Base-by-base conservation (phyloP, 1,284 basidiomycete species). In the Cryptococcus hybrid region DNA sequence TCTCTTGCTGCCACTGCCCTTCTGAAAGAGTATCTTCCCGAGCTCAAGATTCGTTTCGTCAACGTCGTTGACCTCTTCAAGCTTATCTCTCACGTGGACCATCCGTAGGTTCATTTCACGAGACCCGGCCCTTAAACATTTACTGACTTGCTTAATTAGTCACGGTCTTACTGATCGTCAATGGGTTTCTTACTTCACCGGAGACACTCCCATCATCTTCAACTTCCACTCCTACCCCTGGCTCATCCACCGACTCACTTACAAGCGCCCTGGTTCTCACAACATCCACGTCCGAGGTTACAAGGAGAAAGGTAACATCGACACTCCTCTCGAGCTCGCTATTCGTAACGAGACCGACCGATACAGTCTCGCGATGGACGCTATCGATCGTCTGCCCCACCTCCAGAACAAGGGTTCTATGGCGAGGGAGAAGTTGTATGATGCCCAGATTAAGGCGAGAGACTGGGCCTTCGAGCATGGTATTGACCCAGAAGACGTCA, bases 61-160 rank as follows among this genome's bases (percentile, higher is more conserved):
- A 90, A 91, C 63, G 87, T 90, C 52, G 88, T 87, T 24, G 78
- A 80, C 52, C 58, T 78, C n/a, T 89, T 93, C 85, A 86, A 91
- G 59, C 82, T 93, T 47, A 84, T 84, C 24, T 79, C 82, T 3
- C 75, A 77, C 34, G 85, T 84, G 46, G 77, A 82, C 13, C 91
- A 93, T 70, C 91, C 91, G 50, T 51, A 42, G n/a, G 50, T 51
- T 8, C 15, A 9, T 39, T 9, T 39, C 39, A 12, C 42, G 7
- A 7, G 46, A 34, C 5, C 24, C 15, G 40, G 5, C 15, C 12
- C 12, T 42, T 42, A 6, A 12, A 12, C 40, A 42, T 12, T 3
- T 12, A 15, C 47, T 35, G 13, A 3, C 30, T 15, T 35, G 47
- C 30, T 9, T 7, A 30, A 12, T 15, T 30, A 47, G 47, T 2